These are phyloP conservation scores for Mikania micrantha DNA, from an alignment of 129 eudicot species.

Conservation along the genomic window DNA sequence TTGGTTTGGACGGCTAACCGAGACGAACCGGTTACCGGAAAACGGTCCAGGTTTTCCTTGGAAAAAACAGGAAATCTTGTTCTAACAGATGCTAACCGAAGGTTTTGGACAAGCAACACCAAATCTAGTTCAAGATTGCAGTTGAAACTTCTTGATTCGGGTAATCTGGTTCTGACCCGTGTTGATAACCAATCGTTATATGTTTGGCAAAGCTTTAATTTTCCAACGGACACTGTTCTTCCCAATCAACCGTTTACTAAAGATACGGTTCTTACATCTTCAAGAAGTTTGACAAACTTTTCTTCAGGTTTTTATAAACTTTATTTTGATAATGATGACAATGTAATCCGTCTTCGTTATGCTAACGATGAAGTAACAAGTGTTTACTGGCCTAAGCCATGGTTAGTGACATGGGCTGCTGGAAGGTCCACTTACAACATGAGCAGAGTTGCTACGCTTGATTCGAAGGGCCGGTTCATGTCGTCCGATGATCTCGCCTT, in stretches of 20 bases:
- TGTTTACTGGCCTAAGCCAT: constrained; percentile 31
- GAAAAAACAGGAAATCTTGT: background rate
- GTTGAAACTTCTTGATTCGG: constrained; percentile 25
- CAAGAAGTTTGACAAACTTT: constrained; percentile 27
- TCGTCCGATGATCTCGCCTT: constrained; percentile 32
- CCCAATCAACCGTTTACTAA: constrained; percentile 40
- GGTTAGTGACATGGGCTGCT: constrained; percentile 11
- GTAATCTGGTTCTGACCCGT: constrained; percentile 35
- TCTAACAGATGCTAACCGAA: background rate
- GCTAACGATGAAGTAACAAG: constrained; percentile 29
- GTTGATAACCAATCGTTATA: background rate
- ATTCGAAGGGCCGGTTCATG: constrained; percentile 31
- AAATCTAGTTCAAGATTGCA: constrained; percentile 9
- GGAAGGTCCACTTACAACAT: constrained; percentile 32
- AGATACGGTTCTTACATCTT: constrained; percentile 17
- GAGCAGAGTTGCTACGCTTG: constrained; percentile 28
- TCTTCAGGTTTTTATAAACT: constrained; percentile 43
- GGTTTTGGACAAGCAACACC: constrained; percentile 28
- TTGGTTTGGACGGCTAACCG: constrained; percentile 4
- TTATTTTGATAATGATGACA: constrained; percentile 40
- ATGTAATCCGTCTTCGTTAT: constrained; percentile 31
- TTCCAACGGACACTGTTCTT: constrained; percentile 48
- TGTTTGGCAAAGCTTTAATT: constrained; percentile 57
- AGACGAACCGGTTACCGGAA: background rate
- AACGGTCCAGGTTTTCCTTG: background rate